Percentiles rank a stretch among this genome's conserved stretches.
Conservation (phyloP, 371 early-diverging fungal species). For the Circinella umbellata region DNA sequence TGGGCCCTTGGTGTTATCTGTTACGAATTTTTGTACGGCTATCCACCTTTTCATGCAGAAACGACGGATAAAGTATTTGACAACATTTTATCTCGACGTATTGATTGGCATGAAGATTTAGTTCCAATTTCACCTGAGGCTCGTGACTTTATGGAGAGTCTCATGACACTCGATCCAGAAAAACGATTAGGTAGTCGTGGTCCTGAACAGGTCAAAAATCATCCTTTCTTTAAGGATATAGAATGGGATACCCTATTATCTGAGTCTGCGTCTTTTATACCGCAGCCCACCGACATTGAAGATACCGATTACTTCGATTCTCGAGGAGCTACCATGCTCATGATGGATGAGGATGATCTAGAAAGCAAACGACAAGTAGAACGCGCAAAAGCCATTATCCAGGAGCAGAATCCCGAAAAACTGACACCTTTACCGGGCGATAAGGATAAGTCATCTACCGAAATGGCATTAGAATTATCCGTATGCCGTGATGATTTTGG, state of each 20-base stretch:
- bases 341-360: constrained; percentile 31
- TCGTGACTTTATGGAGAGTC: constrained; percentile 83
- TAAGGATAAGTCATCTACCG: background rate
- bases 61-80: constrained; percentile 87
- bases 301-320: constrained; percentile 96
- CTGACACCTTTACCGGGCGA: constrained; percentile 10
- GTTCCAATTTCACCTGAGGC: constrained; percentile 82
- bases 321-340: constrained; percentile 71
- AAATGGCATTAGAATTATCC: constrained; percentile 3
- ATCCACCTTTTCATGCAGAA: constrained; percentile 89
- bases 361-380: constrained; percentile 36
- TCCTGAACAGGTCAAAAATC: constrained; percentile 67
- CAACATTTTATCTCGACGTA: constrained; percentile 77
- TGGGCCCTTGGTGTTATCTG: constrained; percentile 93
- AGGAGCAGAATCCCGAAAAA: constrained; percentile 44
- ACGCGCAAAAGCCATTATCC: constrained; percentile 45
- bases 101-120: constrained; percentile 74
- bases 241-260: constrained; percentile 75
- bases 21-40: constrained; percentile 89
- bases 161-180: constrained; percentile 81
- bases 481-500: constrained; percentile 80
- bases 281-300: constrained; percentile 75
- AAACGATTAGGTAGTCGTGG: constrained; percentile 75
- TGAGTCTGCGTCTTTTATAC: constrained; percentile 83
- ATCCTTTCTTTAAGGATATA: constrained; percentile 68